Percentiles rank a stretch among this genome's conserved stretches.
Evolutionary conservation across 257 asterid species (phyloP).

Genomic region (Knoxia roxburghii): DNA sequence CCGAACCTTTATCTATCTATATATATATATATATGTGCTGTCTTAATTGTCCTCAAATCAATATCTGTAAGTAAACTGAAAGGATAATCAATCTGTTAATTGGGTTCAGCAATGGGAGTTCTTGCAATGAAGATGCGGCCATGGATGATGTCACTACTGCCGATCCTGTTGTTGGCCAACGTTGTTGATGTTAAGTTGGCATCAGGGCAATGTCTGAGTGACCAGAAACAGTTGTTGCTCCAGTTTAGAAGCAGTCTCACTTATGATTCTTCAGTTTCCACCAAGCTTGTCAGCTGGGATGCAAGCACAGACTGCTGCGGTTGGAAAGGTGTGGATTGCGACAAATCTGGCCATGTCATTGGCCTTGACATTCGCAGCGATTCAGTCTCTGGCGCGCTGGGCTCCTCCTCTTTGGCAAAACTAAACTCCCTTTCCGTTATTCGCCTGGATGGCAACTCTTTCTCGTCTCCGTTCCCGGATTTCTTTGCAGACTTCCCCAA

Average conservation of each 20-base stretch:
- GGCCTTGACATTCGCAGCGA: conserved; percentile 45
- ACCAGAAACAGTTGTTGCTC: conserved; percentile 38
- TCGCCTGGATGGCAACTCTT: conserved; percentile 35
- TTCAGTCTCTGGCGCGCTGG: conserved; percentile 32
- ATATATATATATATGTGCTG: too few relatives aligned
- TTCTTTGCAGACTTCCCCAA: conserved; percentile 39
- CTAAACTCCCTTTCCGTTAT: conserved; percentile 37
- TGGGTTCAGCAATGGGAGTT: too few relatives aligned
- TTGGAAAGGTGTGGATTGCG: conserved; percentile 54
- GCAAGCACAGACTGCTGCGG: conserved; percentile 38
- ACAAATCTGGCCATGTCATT: conserved; percentile 29
- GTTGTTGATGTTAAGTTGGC: too few relatives aligned
- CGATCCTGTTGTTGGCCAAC: too few relatives aligned
- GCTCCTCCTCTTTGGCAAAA: conserved; percentile 27
- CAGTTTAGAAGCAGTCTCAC: conserved; percentile 38
- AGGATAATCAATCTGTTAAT: too few relatives aligned
- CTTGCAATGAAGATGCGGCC: too few relatives aligned
- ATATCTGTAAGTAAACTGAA: too few relatives aligned
- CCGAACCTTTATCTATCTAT: too few relatives aligned
- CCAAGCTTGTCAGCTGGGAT: conserved; percentile 48
- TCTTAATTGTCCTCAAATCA: too few relatives aligned
- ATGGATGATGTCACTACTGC: too few relatives aligned
- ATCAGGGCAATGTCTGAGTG: conserved; percentile 25
- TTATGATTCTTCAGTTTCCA: conserved; percentile 47
- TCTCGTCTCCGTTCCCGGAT: conserved; percentile 32